Evolutionary conservation across 176 grass and related monocot species (phyloP), one percentile per base, ranked within the genome.

Genomic region (Carex littledalei): DNA sequence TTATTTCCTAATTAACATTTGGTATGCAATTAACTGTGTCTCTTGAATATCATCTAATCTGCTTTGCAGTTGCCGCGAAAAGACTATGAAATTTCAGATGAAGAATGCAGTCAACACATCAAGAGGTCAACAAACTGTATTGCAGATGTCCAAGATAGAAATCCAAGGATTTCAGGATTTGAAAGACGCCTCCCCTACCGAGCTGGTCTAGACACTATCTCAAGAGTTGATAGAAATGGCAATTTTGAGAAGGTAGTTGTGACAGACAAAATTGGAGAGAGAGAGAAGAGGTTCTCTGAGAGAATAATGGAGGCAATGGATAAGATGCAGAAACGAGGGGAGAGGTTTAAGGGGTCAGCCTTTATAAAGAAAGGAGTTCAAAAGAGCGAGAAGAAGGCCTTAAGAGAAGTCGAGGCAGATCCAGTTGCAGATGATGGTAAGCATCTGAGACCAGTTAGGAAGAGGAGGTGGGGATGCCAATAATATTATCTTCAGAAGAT

Each of bases 311-410:
- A 90, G 85, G 76, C 67, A 58, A 89, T 97, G 79, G 88, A 78
- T 35, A 94, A 97, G 74, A 97, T 97, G 92, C 87, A 97, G 75
- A 97, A 89, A 87, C 86, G 94, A 84, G 79, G 87, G 76, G 94
- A 97, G 72, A 94, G 94, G 61, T 97, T 97, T 86, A 97, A 94
- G 86, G 85, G 88, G 64, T 60, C 80, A n/a, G 63, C 26, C 88
- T 80, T 84, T 60, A 29, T 41, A 10, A 85, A 86, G 84, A 91
- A 72, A 58, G 88, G 50, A 49, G 37, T 53, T 55, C 68, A 76
- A 56, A 68, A 49, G 67, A 86, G 72, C 32, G 86, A 53, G 61
- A 63, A 88, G 55, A 63, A 81, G 22, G 34, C 32, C 60, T 35
- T 76, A 26, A 45, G 67, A 17, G 78, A 82, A 39, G 66, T 35